Evolutionary conservation across 192 early-diverging fungal genomes (phyloP), one percentile per base, ranked within the genome.

Genomic region (Linnemannia exigua): DNA sequence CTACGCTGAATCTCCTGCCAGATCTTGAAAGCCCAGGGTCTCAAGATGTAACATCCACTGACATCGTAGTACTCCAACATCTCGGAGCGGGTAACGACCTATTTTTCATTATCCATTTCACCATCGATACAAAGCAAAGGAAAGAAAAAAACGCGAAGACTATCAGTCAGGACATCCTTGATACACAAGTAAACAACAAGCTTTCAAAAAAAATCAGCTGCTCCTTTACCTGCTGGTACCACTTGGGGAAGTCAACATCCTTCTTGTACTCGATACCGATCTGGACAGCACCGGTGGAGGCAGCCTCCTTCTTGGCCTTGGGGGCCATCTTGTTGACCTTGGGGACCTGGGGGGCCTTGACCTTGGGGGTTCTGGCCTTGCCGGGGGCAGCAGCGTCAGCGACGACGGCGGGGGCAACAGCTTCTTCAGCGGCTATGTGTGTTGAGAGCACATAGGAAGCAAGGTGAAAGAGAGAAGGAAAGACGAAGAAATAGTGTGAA

Each of bases 31-130:
- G 97, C 92, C 90, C 95, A 94, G 20, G 99, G 99, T 88, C 99
- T 96, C 78, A 99, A 91, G 77, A 99, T 99, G 82, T 99, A 99
- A 90, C 99, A 99, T 66, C 99, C 99, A 84, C 94, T 95, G 51
- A 99, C 95, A 87, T 98, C 96, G 91, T 99, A 99, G 91, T 99
- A 98, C 84, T 98, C 97, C 88, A 99, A 90, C 99, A 99, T 98
- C 87, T 99, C 99, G 37, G 96, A 95, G 76, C 94, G 93, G 47
- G 93, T 94, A 77, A 99, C 89, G 37, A 97, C 94, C 92, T 95
- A 80, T 33, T n/a, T n/a, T n/a, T 50, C 41, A 16, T 63, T 50
- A 58, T 63, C 31, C 28, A 63, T 3, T 15, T 1, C 20, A 16
- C 74, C n/a, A n/a, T n/a, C 28, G 19, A 33, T 46, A 77, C 36